Evolutionary conservation across 352 stramenopile genomes (phyloP), one percentile per base, ranked within the genome.

Genomic region (Globisporangium megalacanthum): DNA sequence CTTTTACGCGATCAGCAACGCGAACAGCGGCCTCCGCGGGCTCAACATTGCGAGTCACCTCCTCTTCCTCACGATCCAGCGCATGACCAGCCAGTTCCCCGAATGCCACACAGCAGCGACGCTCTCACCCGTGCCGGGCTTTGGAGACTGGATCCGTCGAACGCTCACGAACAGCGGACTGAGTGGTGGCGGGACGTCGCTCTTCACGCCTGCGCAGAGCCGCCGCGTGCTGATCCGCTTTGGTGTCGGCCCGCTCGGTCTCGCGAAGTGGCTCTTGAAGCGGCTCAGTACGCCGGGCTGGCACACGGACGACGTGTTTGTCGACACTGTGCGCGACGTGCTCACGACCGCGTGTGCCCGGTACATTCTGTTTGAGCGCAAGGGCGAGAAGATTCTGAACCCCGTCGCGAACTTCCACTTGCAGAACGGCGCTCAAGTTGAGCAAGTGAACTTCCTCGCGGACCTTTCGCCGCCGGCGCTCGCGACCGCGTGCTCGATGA

Each of bases 1-100:
- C 42, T 94, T 92, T 50, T 94, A 94, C 53, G 86, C 84, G 17
- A 87, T 94, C 14, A 92, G 80, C 3, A 94, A 87, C 53, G 75
- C 83, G 19, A 91, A 94, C 60, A 61, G 63, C 17, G 84, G 84
- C 14, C 70, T 94, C n/a, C 80, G 79, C 0, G 84, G 84, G 39
- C 56, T 94, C 22, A 94, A 94, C 55, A 86, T 89, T 0, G 84
- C 80, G 19, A 92, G 80, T 29, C 84, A 94, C 25, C 62, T 94
- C 54, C 60, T 94, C 17, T 94, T 94, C 47, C 63, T 92, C 33
- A 92, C 84, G 9, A 92, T 94, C 47, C 76, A 89, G 48, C 78
- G 78, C 37, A 85, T 91, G 76, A 80, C 56, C 47, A 79, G 37
- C 19, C 63, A 86, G 47, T 90, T 85, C 51, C 82, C 82, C 6